Conservation (phyloP, 2,329 filamentous ascomycete genomes). For the Penicillium sp. region DNA sequence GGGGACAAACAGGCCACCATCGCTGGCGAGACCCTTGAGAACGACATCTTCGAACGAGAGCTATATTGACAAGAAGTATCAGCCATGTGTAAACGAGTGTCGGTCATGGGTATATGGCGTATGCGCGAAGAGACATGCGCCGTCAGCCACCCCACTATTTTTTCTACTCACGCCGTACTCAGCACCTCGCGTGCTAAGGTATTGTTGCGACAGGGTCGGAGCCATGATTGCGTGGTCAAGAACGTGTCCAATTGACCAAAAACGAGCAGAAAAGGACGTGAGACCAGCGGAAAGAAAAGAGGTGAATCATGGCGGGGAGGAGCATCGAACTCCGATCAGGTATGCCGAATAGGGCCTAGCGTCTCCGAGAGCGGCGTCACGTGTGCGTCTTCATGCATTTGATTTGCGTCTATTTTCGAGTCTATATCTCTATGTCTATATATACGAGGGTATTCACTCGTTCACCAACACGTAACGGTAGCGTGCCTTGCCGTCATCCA, state of each 20-base stretch:
- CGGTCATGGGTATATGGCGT: neutral
- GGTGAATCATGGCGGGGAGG: constrained; percentile 24
- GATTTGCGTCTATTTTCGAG: neutral
- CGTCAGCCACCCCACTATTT: neutral
- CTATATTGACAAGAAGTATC: constrained; percentile 15
- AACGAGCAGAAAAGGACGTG: neutral
- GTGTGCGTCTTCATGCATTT: constrained; percentile 8
- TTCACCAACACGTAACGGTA: constrained; percentile 50
- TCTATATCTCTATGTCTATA: constrained; percentile 1
- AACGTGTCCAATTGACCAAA: neutral
- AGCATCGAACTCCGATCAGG: neutral
- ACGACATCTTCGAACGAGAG: constrained; percentile 89
- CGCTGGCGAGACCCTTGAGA: constrained; percentile 79
- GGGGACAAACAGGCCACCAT: constrained; percentile 87
- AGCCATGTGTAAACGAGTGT: constrained; percentile 10
- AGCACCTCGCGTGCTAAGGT: constrained; percentile 33
- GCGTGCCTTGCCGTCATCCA: constrained; percentile 45
- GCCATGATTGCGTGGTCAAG: constrained; percentile 19
- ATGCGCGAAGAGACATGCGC: neutral
- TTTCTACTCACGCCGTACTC: constrained; percentile 27
- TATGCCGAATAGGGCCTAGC: constrained; percentile 21
- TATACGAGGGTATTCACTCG: constrained; percentile 18
- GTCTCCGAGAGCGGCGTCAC: constrained; percentile 31
- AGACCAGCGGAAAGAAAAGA: constrained; percentile 1
- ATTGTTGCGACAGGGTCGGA: constrained; percentile 32